A percentile compares a stretch with the other conserved stretches of the same genome.
Conservation (phyloP, 768 basidiomycete species). For the Termitomyces titanicus region DNA sequence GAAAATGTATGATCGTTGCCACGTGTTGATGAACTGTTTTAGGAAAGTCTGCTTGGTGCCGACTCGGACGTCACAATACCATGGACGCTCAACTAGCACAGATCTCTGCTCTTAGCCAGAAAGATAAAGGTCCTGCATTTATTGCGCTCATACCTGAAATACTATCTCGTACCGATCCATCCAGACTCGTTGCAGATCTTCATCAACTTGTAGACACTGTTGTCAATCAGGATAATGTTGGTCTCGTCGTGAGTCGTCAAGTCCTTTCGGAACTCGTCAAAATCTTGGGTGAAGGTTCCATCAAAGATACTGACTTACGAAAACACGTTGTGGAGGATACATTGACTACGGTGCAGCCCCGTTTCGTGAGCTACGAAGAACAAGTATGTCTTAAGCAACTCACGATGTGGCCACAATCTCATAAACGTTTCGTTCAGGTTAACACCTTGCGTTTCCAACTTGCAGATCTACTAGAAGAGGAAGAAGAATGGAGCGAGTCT, state of each 20-base stretch:
- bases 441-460: conserved; percentile 82
- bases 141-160: conserved; percentile 65
- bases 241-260: conserved; percentile 85
- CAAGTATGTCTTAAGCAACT: conserved; percentile 58
- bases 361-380: conserved; percentile 91
- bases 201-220: conserved; percentile 75
- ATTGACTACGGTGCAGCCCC: conserved; percentile 64
- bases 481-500: conserved; percentile 93
- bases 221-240: conserved; percentile 76
- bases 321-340: conserved; percentile 77
- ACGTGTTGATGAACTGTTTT: not conserved
- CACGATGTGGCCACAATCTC: not conserved
- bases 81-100: conserved; percentile 72
- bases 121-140: conserved; percentile 81
- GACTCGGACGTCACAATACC: not conserved
- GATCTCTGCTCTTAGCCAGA: conserved; percentile 64
- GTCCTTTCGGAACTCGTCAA: conserved; percentile 84
- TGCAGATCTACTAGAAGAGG: conserved; percentile 83
- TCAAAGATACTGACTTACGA: conserved; percentile 52
- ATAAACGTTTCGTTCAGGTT: conserved; percentile 46
- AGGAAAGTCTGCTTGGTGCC: not conserved
- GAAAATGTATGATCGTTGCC: not conserved
- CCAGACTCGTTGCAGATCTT: conserved; percentile 50
- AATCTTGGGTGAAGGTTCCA: conserved; percentile 51
- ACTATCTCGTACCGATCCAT: conserved; percentile 46